These are phyloP conservation scores for Calonectria leucothoes DNA, from an alignment of 2,329 filamentous ascomycete species.

Conservation along the genomic window DNA sequence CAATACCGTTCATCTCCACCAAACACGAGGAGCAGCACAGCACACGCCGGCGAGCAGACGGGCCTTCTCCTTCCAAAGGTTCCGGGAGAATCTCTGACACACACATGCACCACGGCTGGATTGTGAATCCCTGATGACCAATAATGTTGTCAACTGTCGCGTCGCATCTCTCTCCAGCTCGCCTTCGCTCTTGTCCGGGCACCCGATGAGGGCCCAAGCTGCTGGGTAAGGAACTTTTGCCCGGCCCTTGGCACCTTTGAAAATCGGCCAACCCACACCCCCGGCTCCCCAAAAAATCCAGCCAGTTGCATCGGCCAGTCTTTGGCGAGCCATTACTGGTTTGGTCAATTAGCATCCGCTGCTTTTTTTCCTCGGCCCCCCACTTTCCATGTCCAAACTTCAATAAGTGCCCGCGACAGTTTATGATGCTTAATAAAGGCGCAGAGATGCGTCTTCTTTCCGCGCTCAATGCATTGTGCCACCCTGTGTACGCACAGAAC, in stretches of 20 bases:
- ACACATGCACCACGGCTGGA: constrained; percentile 2
- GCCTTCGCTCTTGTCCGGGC: constrained; percentile 4
- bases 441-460: neutral
- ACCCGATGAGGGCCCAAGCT: constrained; percentile 21
- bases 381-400: neutral
- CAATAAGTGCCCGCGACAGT: neutral
- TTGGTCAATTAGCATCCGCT: neutral
- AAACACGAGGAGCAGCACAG: neutral
- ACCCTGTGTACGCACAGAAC: neutral
- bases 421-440: neutral
- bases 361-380: neutral
- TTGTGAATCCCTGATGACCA: constrained; percentile 6
- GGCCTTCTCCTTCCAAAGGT: neutral
- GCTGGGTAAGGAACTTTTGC: constrained; percentile 44
- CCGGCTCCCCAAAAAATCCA: constrained; percentile 7
- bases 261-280: constrained; percentile 28
- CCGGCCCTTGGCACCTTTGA: constrained; percentile 43
- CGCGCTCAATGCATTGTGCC: neutral
- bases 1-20: constrained; percentile 5
- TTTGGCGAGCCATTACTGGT: constrained; percentile 2
- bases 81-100: constrained; percentile 6
- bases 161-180: neutral
- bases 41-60: neutral
- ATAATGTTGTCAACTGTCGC: neutral
- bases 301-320: neutral